Base-by-base conservation (phyloP, 2,329 filamentous ascomycete genomes). In the Teratosphaeria zuluensis region DNA sequence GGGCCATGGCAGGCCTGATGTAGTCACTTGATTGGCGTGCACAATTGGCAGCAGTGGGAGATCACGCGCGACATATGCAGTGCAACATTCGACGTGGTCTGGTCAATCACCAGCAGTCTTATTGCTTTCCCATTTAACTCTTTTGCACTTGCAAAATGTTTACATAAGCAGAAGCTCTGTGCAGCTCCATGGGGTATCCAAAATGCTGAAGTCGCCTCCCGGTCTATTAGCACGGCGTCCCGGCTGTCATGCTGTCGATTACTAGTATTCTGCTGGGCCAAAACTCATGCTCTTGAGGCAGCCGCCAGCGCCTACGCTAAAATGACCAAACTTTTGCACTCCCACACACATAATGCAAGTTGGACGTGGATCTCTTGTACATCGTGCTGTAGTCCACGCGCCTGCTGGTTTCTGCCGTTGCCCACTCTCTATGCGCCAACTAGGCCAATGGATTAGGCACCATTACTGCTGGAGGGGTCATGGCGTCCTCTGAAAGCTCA, bases 291-390 rank as follows among this genome's bases (percentile, higher is more conserved):
- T 31, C n/a, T 53, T 16, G 24, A 53, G 30, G 53, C 35, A 31
- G 24, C 62, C 63, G 55, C 64, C 64, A 66, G 61, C 64, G 64
- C 64, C 64, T 58, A 62, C 64, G 64, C 64, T 66, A 58, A 64
- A 59, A 14, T 11, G 11, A 42, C 46, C 53, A 57, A 56, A 21
- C 46, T 51, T 14, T 53, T 4, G 12, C 31, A 53, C 7, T 21
- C 48, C 9, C 4, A 31, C 24, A 24, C 31, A 30, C 24, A 14
- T 14, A 31, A 53, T 24, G 12, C 16, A n/a, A 28, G 12, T 33
- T 8, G 16, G 24, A 24, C n/a, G 51, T 53, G 31, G 28, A 30
- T 31, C 6, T 31, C 24, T 24, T 31, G 31, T 31, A 31, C 16
- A 53, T 33, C 8, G 24, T 19, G 4, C 42, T 21, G 42, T 53